phyloP scores from a whole-genome alignment of 2,329 filamentous ascomycete species.

The Akanthomyces muscarius region DNA sequence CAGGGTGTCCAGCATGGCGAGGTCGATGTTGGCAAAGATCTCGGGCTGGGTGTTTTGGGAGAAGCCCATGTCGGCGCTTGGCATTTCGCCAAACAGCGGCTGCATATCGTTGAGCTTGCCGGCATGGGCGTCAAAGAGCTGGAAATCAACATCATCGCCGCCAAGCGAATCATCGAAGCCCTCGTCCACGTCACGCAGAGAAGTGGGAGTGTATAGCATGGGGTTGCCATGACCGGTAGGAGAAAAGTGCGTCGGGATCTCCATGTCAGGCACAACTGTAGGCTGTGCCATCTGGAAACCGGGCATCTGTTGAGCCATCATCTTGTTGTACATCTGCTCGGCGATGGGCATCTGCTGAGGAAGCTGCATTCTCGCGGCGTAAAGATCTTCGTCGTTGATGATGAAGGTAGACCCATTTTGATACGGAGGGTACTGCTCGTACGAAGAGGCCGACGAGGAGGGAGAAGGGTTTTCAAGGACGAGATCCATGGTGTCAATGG shows the following conservation, averaged over 20 bases:
- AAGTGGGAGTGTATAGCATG: conserved; percentile 65
- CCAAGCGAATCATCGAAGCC: conserved; percentile 54
- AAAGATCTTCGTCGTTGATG: conserved; percentile 59
- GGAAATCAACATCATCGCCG: conserved; percentile 57
- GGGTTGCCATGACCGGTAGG: conserved; percentile 64
- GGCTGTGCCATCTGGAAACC: conserved; percentile 27
- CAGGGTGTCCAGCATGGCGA: conserved; percentile 29
- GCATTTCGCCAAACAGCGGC: conserved; percentile 47
- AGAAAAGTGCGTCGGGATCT: conserved; percentile 55
- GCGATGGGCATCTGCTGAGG: conserved; percentile 44
- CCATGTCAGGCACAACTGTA: conserved; percentile 19
- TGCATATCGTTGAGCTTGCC: conserved; percentile 41
- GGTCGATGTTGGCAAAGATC: conserved; percentile 43
- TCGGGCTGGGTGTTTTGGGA: conserved; percentile 51
- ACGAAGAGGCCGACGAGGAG: conserved; percentile 34
- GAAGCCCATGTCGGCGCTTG: conserved; percentile 48
- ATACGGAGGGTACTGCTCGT: conserved; percentile 57
- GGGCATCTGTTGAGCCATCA: conserved; percentile 40
- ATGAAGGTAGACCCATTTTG: conserved; percentile 59
- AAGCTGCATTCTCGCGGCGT: conserved; percentile 54
- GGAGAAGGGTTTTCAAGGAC: conserved; percentile 32
- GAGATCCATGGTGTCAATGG: conserved; percentile 40
- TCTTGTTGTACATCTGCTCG: conserved; percentile 42
- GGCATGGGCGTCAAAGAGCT: conserved; percentile 50
- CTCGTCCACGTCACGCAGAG: conserved; percentile 60